Base-by-base conservation (phyloP, 148 eudicot genomes). In the Fagopyrum tataricum region DNA sequence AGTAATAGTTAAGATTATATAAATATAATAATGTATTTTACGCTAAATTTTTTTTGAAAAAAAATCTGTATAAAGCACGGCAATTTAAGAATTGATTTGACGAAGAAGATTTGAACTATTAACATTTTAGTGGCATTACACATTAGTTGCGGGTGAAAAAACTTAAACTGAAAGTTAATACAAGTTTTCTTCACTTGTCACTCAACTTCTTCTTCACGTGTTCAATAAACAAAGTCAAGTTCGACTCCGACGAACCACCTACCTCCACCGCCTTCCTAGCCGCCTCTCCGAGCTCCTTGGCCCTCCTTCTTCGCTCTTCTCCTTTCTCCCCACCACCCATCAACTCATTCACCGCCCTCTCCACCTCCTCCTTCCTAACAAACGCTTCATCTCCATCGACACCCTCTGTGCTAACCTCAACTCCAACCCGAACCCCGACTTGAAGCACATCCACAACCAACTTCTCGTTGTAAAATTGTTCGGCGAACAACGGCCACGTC, bases 381-480 rank as follows among this genome's bases (percentile, higher is more conserved):
- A 73, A 70, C 43, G 15, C 62, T 70, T 61, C 70, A 20, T 78
- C 56, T 8, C 20, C 66, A 11, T 74, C 79, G 51, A 51, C 41
- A 55, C 31, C 64, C 14, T 23, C 64, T 1, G 11, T 23, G 23
- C 43, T 73, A n/a, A 61, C 64, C 31, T 73, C 56, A 9, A 81
- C 72, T 39, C 84, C 84, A 37, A 78, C 75, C 2, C 72, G 3
- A 26, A 78, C 39, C 7, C 81, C 84, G 0, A 56, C 74, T 55
- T 56, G 71, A 62, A 82, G 66, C 15, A 82, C 47, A 10, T 82
- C 44, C 4, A 52, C 76, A 48, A 82, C 81, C 42, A 82, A 70
- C 48, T 70, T 82, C 62, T 82, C 85, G 15, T 82, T 82, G 3
- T 52, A 51, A 70, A 82, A 82, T 67, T 82, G 85, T 41, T 82